phyloP scores from a whole-genome alignment of 2,329 filamentous ascomycete species.

The Aspergillus luchuensis region DNA sequence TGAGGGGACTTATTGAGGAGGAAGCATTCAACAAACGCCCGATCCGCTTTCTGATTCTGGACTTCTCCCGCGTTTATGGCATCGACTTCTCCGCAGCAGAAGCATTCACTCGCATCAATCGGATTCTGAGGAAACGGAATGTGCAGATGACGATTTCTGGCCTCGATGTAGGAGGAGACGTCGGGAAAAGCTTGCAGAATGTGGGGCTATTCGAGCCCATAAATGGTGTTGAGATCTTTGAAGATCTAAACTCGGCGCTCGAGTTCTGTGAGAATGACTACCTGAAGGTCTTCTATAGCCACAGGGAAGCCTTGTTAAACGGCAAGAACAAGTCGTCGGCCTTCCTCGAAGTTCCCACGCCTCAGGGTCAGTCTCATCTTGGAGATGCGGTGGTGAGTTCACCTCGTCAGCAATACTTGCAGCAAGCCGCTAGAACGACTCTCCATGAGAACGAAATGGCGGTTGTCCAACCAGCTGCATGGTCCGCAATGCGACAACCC shows the following conservation, averaged over 20 bases:
- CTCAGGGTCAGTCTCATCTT: constrained; percentile 22
- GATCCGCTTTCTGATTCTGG: constrained; percentile 86
- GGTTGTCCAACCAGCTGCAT: constrained; percentile 62
- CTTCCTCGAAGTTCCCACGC: constrained; percentile 35
- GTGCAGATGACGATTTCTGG: constrained; percentile 83
- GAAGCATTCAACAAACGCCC: constrained; percentile 75
- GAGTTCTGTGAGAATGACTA: constrained; percentile 96
- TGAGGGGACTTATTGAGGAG: constrained; percentile 79
- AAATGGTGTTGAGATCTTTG: constrained; percentile 76
- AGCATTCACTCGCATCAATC: constrained; percentile 88
- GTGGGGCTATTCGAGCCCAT: constrained; percentile 78
- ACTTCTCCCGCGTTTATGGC: constrained; percentile 85
- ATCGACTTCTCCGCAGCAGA: constrained; percentile 96
- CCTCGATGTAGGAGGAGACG: constrained; percentile 71
- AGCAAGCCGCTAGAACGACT: constrained; percentile 74
- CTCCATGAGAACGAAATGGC: constrained; percentile 65
- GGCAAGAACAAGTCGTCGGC: constrained; percentile 19
- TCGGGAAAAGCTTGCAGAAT: constrained; percentile 77
- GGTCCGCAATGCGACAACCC: constrained; percentile 86
- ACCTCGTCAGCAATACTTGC: constrained; percentile 75
- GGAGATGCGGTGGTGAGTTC: constrained; percentile 67
- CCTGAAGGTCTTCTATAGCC: constrained; percentile 75
- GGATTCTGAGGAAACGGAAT: constrained; percentile 73
- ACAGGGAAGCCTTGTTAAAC: constrained; percentile 56
- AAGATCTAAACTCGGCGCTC: constrained; percentile 87